Percentiles rank a stretch among this genome's conserved stretches.
phyloP scores from a whole-genome alignment of 768 basidiomycete genomes.

The Kwoniella dendrophila region DNA sequence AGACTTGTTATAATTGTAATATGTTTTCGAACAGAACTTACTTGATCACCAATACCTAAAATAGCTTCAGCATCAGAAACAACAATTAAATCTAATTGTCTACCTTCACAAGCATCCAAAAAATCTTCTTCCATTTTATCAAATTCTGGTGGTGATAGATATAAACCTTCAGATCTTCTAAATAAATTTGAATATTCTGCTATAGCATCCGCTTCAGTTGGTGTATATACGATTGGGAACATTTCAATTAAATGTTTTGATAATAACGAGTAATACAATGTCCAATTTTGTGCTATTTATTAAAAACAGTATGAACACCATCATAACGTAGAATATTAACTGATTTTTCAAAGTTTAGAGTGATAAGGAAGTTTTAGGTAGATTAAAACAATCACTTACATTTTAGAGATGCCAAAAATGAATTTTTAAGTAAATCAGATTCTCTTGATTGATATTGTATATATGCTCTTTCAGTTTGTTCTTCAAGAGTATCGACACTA shows the following conservation, averaged over 20 bases:
- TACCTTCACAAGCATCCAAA: constrained; percentile 60
- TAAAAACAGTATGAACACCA: neutral
- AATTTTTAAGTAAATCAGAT: constrained; percentile 66
- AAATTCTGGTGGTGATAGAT: constrained; percentile 64
- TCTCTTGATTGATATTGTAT: constrained; percentile 61
- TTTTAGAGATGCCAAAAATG: constrained; percentile 60
- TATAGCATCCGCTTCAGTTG: constrained; percentile 72
- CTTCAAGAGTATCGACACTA: constrained; percentile 68
- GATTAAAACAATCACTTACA: constrained; percentile 29
- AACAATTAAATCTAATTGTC: constrained; percentile 52
- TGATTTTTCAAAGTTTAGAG: neutral
- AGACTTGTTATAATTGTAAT: neutral
- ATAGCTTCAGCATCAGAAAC: constrained; percentile 55
- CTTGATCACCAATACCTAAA: constrained; percentile 52
- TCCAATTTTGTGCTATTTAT: constrained; percentile 59
- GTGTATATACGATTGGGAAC: constrained; percentile 47
- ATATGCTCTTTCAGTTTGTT: constrained; percentile 76
- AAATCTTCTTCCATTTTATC: constrained; percentile 77
- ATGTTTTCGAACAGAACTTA: constrained; percentile 2
- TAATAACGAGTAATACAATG: constrained; percentile 74
- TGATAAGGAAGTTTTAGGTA: neutral
- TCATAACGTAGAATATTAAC: neutral
- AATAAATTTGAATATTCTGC: constrained; percentile 81
- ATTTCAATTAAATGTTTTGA: constrained; percentile 66
- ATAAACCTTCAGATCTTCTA: constrained; percentile 74